These are phyloP conservation scores for Anthracocystis setariae DNA, from an alignment of 1,284 basidiomycete genomes.

Conservation along the genomic window DNA sequence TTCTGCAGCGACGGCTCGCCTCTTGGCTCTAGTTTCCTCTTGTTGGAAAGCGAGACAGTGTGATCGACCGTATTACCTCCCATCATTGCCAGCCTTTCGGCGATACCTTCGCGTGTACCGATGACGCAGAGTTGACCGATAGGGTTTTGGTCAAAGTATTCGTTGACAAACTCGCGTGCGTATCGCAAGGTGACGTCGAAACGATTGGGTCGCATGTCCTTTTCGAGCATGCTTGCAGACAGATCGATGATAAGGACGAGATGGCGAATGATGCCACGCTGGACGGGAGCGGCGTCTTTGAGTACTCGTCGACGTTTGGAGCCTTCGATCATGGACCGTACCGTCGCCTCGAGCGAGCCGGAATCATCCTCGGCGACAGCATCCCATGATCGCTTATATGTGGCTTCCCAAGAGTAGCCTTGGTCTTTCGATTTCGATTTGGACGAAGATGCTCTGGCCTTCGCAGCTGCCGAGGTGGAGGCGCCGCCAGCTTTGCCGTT, in stretches of 20 bases:
- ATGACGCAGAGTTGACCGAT: slow-evolving; percentile 78
- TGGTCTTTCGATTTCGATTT: slow-evolving; percentile 50
- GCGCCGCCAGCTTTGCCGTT: slow-evolving; percentile 29
- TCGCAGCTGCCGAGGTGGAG: slow-evolving; percentile 12
- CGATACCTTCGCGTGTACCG: slow-evolving; percentile 64
- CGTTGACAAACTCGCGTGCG: slow-evolving; percentile 79
- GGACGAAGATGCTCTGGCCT: slow-evolving; percentile 6
- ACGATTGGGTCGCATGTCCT: slow-evolving; percentile 92
- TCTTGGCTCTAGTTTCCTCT: slow-evolving; percentile 85
- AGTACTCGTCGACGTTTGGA: slow-evolving; percentile 74
- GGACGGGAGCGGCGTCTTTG: slow-evolving; percentile 84
- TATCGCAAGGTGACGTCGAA: slow-evolving; percentile 83
- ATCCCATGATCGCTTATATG: slow-evolving; percentile 94
- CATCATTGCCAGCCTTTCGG: slow-evolving; percentile 71
- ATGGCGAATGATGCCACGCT: slow-evolving; percentile 95
- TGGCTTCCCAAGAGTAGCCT: slow-evolving; percentile 91
- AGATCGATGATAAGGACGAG: slow-evolving; percentile 89
- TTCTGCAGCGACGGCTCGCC: slow-evolving; percentile 97
- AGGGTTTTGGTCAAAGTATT: slow-evolving; percentile 99
- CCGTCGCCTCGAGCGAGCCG: slow-evolving; percentile 87
- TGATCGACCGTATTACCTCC: slow-evolving; percentile 94
- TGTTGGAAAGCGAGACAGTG: slow-evolving; percentile 82
- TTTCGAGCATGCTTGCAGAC: slow-evolving; percentile 89
- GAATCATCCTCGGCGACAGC: slow-evolving; percentile 93
- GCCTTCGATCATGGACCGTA: slow-evolving; percentile 86